Evolutionary conservation across 257 asterid species (phyloP).

Genomic region (Salvia hispanica): DNA sequence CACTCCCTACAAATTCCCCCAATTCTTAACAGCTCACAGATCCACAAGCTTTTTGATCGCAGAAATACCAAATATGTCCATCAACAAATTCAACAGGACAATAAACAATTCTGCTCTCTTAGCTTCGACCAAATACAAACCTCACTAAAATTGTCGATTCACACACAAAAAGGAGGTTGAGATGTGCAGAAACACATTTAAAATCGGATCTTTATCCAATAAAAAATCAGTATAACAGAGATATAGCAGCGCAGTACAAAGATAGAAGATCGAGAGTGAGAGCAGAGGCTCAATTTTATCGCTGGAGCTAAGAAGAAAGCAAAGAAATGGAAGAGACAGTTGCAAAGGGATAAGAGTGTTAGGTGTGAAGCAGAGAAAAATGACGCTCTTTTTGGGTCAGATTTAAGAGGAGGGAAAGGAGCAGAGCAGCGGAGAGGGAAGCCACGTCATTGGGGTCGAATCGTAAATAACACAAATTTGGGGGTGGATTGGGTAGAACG

Average conservation of each 20-base stretch:
- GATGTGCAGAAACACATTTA: slow-evolving; percentile 24
- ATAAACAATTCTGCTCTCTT: slow-evolving; percentile 15
- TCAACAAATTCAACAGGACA: not conserved
- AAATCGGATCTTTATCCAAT: slow-evolving; percentile 35
- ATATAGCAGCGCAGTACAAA: not conserved
- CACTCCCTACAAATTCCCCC: slow-evolving; percentile 27
- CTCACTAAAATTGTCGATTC: slow-evolving; percentile 30
- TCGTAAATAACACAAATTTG: not conserved
- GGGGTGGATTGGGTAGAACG: slow-evolving; percentile 31
- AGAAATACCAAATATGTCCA: slow-evolving; percentile 15
- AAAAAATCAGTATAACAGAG: slow-evolving; percentile 16
- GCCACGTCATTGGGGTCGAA: slow-evolving; percentile 61
- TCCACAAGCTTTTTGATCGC: slow-evolving; percentile 24
- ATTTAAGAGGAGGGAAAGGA: slow-evolving; percentile 26
- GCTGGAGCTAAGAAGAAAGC: not conserved
- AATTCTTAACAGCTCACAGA: slow-evolving; percentile 19
- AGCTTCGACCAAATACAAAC: slow-evolving; percentile 13
- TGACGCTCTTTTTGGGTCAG: slow-evolving; percentile 22
- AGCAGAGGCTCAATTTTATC: not conserved
- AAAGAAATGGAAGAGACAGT: not conserved
- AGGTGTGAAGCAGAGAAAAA: slow-evolving; percentile 28
- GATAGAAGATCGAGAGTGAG: slow-evolving; percentile 16
- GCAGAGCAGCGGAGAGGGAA: slow-evolving; percentile 23
- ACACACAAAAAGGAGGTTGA: slow-evolving; percentile 16
- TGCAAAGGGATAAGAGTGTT: slow-evolving; percentile 29